Evolutionary conservation across 768 basidiomycete species (phyloP), one percentile per base, ranked within the genome.

Genomic region (Chiua virens): DNA sequence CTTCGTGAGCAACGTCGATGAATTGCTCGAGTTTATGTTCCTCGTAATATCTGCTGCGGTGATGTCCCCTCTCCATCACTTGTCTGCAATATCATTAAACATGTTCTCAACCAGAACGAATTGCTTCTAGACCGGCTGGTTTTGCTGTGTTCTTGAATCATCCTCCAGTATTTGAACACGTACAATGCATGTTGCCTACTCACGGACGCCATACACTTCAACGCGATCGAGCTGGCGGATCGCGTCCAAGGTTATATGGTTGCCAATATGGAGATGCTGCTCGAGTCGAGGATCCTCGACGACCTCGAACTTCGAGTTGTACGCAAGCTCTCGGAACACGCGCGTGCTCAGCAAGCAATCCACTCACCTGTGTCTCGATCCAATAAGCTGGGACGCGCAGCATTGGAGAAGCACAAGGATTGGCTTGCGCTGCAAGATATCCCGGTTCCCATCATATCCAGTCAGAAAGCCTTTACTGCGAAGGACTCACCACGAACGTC

Each of bases 31-130:
- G 54, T 91, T 94, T 57, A 80, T 93, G 71, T 92, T 97, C 54
- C 82, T 86, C 20, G 85, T 98, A 15, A 81, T 97, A 68, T 85
- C 86, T 30, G 86, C 83, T 17, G 92, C 95, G 34, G 92, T 94
- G 65, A 66, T 80, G 73, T 23, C 2, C 47, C 42, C 4, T 5
- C 8, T 36, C 10, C 1, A 3, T 10, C 7, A 4, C 1, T 20
- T 32, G 3, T 21, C 28, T 15, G 22, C 23, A 27, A 4, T 21
- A 15, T 28, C 25, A 6, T 18, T 51, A 3, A 47, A n/a, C 34
- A 14, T n/a, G 0, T 22, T 18, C 28, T 45, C 14, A 9, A 44
- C 17, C 20, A 95, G 87, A 94, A 88, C 56, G 94, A 98, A 69
- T 72, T 99, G 4, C 78, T 97, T 9, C 74, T 98, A n/a, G 90